Conservation (phyloP, 805 yeast genomes). For the Saccharomycopsis javanensis region DNA sequence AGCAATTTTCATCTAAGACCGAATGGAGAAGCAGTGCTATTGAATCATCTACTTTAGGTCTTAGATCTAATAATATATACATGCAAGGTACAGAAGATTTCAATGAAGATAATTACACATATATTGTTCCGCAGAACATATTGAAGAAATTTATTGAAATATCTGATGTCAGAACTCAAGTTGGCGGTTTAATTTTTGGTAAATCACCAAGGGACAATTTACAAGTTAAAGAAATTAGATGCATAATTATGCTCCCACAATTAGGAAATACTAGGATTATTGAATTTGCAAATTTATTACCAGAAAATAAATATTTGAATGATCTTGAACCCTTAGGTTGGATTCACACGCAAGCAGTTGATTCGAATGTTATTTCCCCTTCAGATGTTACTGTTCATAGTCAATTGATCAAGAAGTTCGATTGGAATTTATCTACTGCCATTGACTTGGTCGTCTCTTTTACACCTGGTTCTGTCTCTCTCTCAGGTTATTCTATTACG, state of each 20-base stretch:
- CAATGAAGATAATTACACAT: slow-evolving; percentile 49
- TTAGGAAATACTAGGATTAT: slow-evolving; percentile 62
- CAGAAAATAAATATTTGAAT: slow-evolving; percentile 33
- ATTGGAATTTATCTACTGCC: slow-evolving; percentile 34
- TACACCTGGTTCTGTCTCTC: slow-evolving; percentile 75
- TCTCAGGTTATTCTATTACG: slow-evolving; percentile 54
- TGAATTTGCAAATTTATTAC: slow-evolving; percentile 44
- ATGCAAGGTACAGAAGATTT: slow-evolving; percentile 58
- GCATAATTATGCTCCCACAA: slow-evolving; percentile 80
- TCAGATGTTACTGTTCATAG: slow-evolving; percentile 57
- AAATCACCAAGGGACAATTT: slow-evolving; percentile 61
- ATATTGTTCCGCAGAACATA: slow-evolving; percentile 74
- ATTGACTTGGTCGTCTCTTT: slow-evolving; percentile 59
- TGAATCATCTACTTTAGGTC: slow-evolving; percentile 59
- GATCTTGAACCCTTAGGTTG: slow-evolving; percentile 79
- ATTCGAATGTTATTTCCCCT: slow-evolving; percentile 52
- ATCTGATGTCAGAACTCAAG: slow-evolving; percentile 71
- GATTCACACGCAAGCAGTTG: slow-evolving; percentile 83
- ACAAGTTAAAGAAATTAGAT: slow-evolving; percentile 66
- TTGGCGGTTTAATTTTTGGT: slow-evolving; percentile 78
- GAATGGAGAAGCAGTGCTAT: slow-evolving; percentile 91
- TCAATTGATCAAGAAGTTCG: slow-evolving; percentile 27
- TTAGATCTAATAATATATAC: slow-evolving; percentile 67
- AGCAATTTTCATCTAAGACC: slow-evolving; percentile 68
- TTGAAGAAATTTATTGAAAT: slow-evolving; percentile 68